These are phyloP conservation scores for Mycotypha africana DNA, from an alignment of 371 early-diverging fungal genomes.

Conservation along the genomic window DNA sequence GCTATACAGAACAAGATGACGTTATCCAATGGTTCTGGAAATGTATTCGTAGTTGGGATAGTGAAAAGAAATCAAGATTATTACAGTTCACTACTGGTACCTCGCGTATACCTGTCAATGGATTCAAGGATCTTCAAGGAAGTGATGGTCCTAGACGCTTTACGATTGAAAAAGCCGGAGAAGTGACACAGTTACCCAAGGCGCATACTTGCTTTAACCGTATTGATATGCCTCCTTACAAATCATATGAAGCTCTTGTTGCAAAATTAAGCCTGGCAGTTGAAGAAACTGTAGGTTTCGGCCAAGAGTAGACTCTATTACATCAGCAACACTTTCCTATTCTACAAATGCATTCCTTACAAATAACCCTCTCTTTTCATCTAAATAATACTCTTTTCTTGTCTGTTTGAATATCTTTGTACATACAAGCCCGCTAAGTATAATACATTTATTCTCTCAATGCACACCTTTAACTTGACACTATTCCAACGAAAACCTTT, in stretches of 20 bases:
- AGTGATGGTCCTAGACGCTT: slow-evolving; percentile 95
- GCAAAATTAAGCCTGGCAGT: slow-evolving; percentile 87
- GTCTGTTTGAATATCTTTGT: no score
- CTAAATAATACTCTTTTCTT: no score
- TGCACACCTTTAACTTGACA: no score
- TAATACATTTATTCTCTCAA: no score
- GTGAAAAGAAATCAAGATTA: slow-evolving; percentile 91
- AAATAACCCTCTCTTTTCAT: no score
- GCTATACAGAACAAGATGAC: slow-evolving; percentile 94
- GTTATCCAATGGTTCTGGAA: slow-evolving; percentile 99
- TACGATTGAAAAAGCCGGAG: slow-evolving; percentile 94
- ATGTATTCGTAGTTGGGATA: slow-evolving; percentile 83
- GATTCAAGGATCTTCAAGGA: slow-evolving; percentile 97
- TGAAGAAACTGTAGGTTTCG: slow-evolving; percentile 88
- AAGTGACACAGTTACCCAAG: slow-evolving; percentile 81
- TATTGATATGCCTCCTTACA: slow-evolving; percentile 93
- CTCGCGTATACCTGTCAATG: slow-evolving; percentile 96
- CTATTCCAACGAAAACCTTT: no score
- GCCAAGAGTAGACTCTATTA: slow-evolving; percentile 70
- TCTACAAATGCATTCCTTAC: no score
- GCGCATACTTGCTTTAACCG: slow-evolving; percentile 97
- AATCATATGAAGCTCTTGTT: slow-evolving; percentile 61
- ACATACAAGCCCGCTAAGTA: no score
- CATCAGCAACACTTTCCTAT: no score
- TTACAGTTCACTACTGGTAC: slow-evolving; percentile 99